Conservation (phyloP, 1,139 yeast species). For the Kodamaea fungicola region DNA sequence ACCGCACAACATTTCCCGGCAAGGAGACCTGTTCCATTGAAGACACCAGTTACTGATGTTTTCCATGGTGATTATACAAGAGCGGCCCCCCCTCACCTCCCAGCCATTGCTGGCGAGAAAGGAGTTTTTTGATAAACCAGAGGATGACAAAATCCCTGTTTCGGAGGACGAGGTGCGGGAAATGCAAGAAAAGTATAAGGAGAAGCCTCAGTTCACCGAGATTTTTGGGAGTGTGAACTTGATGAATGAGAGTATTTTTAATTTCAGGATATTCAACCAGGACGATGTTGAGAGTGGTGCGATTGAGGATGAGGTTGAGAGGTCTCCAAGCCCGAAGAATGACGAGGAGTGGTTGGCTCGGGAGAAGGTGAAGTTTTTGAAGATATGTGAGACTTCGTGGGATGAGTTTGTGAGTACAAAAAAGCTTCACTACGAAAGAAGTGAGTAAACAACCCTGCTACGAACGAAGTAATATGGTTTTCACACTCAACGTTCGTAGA, state of each 20-base stretch:
- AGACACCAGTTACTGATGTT: conserved; percentile 39
- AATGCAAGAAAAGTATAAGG: conserved; percentile 33
- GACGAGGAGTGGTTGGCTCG: conserved; percentile 16
- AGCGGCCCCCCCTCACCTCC: conserved; percentile 51
- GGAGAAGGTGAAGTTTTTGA: conserved; percentile 47
- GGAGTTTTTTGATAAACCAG: conserved; percentile 33
- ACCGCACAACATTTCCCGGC: conserved; percentile 13
- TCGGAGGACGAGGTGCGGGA: conserved; percentile 37
- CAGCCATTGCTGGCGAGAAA: conserved; percentile 57
- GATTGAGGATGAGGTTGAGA: conserved; percentile 7
- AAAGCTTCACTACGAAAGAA: not conserved
- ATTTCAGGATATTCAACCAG: conserved; percentile 35
- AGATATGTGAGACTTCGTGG: conserved; percentile 55
- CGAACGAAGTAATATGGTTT: too few relatives aligned
- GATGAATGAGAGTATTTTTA: conserved; percentile 43
- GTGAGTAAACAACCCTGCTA: too few relatives aligned
- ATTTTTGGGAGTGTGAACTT: conserved; percentile 42
- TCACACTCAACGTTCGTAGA: too few relatives aligned
- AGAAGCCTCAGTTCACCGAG: conserved; percentile 21
- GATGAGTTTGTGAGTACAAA: conserved; percentile 33
- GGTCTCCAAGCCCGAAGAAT: conserved; percentile 5
- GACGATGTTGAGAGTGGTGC: conserved; percentile 10
- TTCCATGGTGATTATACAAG: conserved; percentile 46
- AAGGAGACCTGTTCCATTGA: conserved; percentile 4
- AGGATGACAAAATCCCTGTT: conserved; percentile 33